These are phyloP conservation scores for Penicillium sp. DNA, from an alignment of 2,329 filamentous ascomycete genomes.

Conservation along the genomic window DNA sequence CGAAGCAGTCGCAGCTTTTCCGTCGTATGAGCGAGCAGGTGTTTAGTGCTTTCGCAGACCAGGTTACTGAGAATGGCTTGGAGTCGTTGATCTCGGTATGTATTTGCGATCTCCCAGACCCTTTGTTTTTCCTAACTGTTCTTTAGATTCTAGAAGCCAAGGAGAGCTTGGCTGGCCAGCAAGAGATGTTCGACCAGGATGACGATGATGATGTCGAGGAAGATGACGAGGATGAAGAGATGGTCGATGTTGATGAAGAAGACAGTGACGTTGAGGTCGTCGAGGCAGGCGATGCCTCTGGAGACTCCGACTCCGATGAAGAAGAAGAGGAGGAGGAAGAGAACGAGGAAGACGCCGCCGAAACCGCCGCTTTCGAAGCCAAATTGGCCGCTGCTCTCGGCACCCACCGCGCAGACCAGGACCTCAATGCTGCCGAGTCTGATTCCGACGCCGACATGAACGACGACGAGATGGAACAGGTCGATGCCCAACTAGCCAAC, in stretches of 20 bases:
- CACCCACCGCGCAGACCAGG: constrained; percentile 57
- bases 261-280: constrained; percentile 39
- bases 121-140: constrained; percentile 37
- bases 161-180: constrained; percentile 77
- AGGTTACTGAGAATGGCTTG: constrained; percentile 68
- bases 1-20: constrained; percentile 77
- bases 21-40: constrained; percentile 82
- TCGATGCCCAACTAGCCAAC: constrained; percentile 76
- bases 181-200: constrained; percentile 73
- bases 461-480: constrained; percentile 88
- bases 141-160: constrained; percentile 66
- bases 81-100: constrained; percentile 53
- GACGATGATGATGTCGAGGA: constrained; percentile 49
- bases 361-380: constrained; percentile 62
- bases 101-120: neutral
- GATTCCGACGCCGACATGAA: constrained; percentile 84
- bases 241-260: constrained; percentile 46
- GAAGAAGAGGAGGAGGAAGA: constrained; percentile 41
- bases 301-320: constrained; percentile 28
- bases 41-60: constrained; percentile 72
- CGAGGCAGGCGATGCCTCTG: constrained; percentile 26
- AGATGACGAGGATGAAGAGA: constrained; percentile 41
- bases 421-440: constrained; percentile 54
- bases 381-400: constrained; percentile 73
- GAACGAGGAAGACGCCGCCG: constrained; percentile 46